These are phyloP conservation scores for Dactylonectria estremocensis DNA, from an alignment of 2,329 filamentous ascomycete species.

Conservation along the genomic window DNA sequence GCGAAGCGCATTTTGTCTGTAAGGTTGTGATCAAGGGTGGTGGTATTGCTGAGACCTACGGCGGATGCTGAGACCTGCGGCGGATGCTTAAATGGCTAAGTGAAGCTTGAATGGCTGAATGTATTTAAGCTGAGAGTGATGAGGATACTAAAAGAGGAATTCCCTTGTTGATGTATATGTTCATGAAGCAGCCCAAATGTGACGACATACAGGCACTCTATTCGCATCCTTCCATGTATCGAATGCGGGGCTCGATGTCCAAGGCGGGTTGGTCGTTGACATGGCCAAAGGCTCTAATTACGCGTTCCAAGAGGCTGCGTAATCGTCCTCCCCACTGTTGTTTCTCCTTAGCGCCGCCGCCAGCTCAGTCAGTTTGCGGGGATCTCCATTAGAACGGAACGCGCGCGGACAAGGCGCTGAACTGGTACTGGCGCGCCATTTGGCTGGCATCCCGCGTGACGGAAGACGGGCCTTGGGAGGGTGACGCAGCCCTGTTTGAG, in stretches of 20 bases:
- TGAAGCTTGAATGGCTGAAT: conserved; percentile 1
- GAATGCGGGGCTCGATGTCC: not conserved
- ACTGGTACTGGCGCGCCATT: conserved; percentile 4
- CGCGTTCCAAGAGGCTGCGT: conserved; percentile 24
- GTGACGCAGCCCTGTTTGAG: conserved; percentile 2
- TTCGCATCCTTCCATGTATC: not conserved
- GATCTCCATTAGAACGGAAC: conserved; percentile 1
- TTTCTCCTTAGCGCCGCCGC: conserved; percentile 17
- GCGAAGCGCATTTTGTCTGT: conserved; percentile 26
- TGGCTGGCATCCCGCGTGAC: conserved; percentile 12
- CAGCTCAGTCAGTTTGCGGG: not conserved
- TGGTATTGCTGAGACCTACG: conserved; percentile 16
- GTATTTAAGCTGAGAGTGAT: conserved; percentile 14
- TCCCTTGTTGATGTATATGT: not conserved
- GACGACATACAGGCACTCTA: not conserved
- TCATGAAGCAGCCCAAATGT: not conserved
- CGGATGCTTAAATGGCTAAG: not conserved
- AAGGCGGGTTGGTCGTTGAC: conserved; percentile 5
- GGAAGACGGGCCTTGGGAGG: not conserved
- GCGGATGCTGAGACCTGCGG: conserved; percentile 16
- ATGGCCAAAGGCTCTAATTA: conserved; percentile 4
- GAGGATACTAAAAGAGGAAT: not conserved
- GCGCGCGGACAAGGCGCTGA: conserved; percentile 10
- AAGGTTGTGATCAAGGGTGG: not conserved
- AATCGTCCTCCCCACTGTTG: conserved; percentile 10